Evolutionary conservation across 139 green algal species (phyloP).

Genomic region (Closterium sp.): DNA sequence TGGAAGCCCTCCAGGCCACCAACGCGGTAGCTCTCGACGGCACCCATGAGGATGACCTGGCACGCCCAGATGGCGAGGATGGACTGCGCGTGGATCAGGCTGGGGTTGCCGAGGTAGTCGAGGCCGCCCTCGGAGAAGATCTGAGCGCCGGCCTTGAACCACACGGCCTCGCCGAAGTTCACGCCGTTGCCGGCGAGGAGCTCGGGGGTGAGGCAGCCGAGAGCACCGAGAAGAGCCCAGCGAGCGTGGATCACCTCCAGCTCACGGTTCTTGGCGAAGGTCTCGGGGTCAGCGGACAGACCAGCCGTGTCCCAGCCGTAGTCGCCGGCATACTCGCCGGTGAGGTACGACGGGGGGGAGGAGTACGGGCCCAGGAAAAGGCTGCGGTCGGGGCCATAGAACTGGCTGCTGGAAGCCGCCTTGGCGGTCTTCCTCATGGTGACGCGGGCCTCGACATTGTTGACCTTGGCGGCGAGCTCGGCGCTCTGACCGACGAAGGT

Average conservation of each 20-base stretch:
- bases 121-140: slow-evolving; percentile 75
- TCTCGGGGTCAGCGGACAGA: slow-evolving; percentile 93
- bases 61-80: slow-evolving; percentile 82
- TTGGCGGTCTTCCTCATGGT: no score
- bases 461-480: no score
- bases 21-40: slow-evolving; percentile 85
- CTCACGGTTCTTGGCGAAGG: slow-evolving; percentile 88
- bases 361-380: no score
- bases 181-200: slow-evolving; percentile 60
- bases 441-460: no score
- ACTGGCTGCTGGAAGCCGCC: no score
- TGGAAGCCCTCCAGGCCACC: slow-evolving; percentile 83
- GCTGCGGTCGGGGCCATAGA: no score
- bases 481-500: no score
- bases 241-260: slow-evolving; percentile 80
- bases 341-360: no score
- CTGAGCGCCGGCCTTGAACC: slow-evolving; percentile 83
- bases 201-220: slow-evolving; percentile 83
- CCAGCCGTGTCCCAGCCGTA: no score
- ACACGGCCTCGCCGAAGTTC: slow-evolving; percentile 66
- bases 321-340: no score
- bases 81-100: slow-evolving; percentile 88
- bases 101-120: slow-evolving; percentile 76
- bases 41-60: slow-evolving; percentile 71
- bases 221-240: slow-evolving; percentile 86